Evolutionary conservation across 116 monocot species (phyloP).

Genomic region (Cymodocea nodosa): DNA sequence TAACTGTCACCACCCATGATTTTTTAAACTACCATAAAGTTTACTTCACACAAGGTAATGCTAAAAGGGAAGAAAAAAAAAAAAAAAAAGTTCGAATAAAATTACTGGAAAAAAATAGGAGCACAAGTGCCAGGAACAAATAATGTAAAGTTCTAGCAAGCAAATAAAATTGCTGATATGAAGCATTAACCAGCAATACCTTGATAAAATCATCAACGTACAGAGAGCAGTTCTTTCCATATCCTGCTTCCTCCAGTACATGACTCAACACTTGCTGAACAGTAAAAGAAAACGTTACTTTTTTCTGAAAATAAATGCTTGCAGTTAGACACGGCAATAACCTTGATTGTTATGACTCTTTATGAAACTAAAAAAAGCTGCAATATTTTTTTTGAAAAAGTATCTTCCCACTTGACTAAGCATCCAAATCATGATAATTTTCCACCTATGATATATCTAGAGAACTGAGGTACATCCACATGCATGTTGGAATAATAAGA

Average conservation of each 20-base stretch:
- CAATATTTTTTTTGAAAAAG: no score
- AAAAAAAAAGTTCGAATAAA: neutral
- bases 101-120: neutral
- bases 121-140: no score
- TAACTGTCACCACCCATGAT: neutral
- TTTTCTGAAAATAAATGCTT: neutral
- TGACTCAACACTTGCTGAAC: constrained; percentile 46
- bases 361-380: no score
- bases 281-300: constrained; percentile 2
- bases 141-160: neutral
- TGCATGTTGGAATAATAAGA: no score
- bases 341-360: no score
- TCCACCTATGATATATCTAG: no score
- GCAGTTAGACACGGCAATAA: no score
- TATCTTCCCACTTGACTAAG: no score
- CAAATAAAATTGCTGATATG: neutral
- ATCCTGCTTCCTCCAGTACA: constrained; percentile 73
- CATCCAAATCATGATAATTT: no score
- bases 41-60: neutral
- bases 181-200: constrained; percentile 17
- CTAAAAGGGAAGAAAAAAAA: neutral
- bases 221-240: constrained; percentile 32
- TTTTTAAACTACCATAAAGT: neutral
- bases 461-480: no score
- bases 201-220: constrained; percentile 51